Conservation (phyloP, 805 yeast species). For the Lipomyces japonicus region DNA sequence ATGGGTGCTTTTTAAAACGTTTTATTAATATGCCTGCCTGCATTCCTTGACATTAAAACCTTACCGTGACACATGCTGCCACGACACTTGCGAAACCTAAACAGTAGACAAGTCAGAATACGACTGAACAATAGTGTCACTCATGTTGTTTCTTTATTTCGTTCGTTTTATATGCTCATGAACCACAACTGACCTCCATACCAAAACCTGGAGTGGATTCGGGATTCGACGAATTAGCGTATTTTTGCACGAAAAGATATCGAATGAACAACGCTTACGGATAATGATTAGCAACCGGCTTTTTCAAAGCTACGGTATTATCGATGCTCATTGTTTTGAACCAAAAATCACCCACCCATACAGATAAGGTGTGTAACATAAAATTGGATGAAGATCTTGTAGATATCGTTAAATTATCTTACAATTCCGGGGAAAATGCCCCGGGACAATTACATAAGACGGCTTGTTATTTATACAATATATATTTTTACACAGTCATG, state of each 20-base stretch:
- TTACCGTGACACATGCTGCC: conserved; percentile 40
- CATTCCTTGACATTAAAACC: neutral
- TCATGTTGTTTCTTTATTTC: too few species aligned
- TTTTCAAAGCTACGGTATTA: neutral
- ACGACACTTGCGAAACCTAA: conserved; percentile 38
- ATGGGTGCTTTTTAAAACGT: conserved; percentile 52
- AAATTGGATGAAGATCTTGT: too few species aligned
- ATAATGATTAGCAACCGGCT: conserved; percentile 26
- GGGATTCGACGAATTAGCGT: too few species aligned
- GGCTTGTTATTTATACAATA: too few species aligned
- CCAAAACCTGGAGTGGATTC: conserved; percentile 41
- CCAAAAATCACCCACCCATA: neutral
- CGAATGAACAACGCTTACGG: conserved; percentile 32
- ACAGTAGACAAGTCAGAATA: neutral
- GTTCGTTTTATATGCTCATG: neutral
- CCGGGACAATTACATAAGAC: too few species aligned
- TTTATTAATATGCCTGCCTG: too few species aligned
- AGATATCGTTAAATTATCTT: too few species aligned
- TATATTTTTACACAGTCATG: conserved; percentile 13
- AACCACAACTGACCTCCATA: conserved; percentile 39
- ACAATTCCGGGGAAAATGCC: too few species aligned
- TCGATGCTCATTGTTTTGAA: too few species aligned
- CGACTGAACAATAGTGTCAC: neutral
- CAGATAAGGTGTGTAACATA: neutral
- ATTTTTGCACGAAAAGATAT: neutral